Percentiles rank a stretch among this genome's conserved stretches.
phyloP scores from a whole-genome alignment of 179 eudicot species.

The Sideroxylon spinosum region DNA sequence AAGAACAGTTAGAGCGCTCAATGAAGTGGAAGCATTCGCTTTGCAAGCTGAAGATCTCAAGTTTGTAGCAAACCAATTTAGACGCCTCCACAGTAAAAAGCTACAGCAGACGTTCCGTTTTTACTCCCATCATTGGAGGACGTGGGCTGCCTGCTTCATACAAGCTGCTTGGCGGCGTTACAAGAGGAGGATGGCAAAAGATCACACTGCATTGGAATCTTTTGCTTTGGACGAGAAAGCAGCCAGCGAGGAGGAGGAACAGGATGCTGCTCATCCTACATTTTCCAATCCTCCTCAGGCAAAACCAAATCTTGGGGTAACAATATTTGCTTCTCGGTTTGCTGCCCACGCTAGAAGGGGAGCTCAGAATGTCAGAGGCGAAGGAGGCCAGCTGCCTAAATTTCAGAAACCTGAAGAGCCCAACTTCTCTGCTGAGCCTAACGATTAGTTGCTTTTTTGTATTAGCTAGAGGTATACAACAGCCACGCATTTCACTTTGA shows the following conservation, averaged over 20 bases:
- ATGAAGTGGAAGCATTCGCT: constrained; percentile 85
- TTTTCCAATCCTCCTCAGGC: constrained; percentile 24
- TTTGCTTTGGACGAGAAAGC: constrained; percentile 38
- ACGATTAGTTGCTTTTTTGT: constrained; percentile 23
- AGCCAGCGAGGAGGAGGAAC: constrained; percentile 35
- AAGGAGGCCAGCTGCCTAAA: constrained; percentile 27
- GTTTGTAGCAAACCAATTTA: constrained; percentile 80
- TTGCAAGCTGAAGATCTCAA: constrained; percentile 81
- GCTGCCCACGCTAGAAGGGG: constrained; percentile 87
- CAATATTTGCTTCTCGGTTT: constrained; percentile 70
- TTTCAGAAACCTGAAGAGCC: constrained; percentile 87
- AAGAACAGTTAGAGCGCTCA: constrained; percentile 67
- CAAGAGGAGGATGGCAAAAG: constrained; percentile 56
- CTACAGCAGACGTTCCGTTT: constrained; percentile 79
- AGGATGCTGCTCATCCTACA: constrained; percentile 15
- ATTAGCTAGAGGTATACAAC: neutral
- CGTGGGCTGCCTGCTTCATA: constrained; percentile 90
- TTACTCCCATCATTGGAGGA: constrained; percentile 91
- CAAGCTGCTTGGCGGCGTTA: constrained; percentile 86
- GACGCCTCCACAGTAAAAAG: constrained; percentile 85
- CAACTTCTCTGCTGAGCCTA: constrained; percentile 65
- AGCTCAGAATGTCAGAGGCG: constrained; percentile 51
- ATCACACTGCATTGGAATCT: constrained; percentile 48
- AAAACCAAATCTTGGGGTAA: constrained; percentile 51
- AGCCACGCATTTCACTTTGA: too few species aligned